Conservation (phyloP, 2,329 filamentous ascomycete species). For the Lasiodiplodia theobromae region DNA sequence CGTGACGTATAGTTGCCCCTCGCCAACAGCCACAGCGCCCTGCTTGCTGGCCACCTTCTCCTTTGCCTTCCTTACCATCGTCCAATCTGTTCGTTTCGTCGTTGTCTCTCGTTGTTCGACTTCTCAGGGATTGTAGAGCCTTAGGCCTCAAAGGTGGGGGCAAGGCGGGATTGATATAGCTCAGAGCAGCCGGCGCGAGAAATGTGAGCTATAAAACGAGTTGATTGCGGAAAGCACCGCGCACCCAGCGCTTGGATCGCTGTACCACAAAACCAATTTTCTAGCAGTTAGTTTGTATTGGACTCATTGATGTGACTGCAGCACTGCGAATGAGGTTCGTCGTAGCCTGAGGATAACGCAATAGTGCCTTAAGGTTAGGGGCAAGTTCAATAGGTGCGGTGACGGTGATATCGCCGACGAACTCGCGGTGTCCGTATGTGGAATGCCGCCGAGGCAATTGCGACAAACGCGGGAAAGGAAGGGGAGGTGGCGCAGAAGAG, state of each 20-base stretch:
- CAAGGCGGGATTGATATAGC: neutral
- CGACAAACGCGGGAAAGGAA: neutral
- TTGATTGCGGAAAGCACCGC: neutral
- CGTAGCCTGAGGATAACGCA: no score
- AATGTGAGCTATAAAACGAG: neutral
- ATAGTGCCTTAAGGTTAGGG: neutral
- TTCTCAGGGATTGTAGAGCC: neutral
- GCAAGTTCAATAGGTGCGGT: neutral
- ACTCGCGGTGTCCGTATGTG: neutral
- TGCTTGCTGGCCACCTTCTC: slow-evolving; percentile 33
- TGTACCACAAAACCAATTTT: neutral
- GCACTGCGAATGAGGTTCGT: neutral
- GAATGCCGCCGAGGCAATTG: neutral
- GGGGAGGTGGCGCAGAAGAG: neutral
- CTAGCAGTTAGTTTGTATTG: no score
- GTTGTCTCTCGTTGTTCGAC: neutral
- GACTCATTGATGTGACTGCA: no score
- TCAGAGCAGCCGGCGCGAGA: no score
- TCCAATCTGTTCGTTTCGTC: neutral
- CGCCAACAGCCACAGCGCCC: slow-evolving; percentile 37
- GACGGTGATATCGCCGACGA: no score
- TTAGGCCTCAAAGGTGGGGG: neutral
- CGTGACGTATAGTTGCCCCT: slow-evolving; percentile 44
- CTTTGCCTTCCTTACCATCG: slow-evolving; percentile 43
- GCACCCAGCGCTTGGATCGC: neutral